Evolutionary conservation across 2,329 filamentous ascomycete species (phyloP), one percentile per base, ranked within the genome.

Genomic region (Graphilbum ipis-grandicollis): DNA sequence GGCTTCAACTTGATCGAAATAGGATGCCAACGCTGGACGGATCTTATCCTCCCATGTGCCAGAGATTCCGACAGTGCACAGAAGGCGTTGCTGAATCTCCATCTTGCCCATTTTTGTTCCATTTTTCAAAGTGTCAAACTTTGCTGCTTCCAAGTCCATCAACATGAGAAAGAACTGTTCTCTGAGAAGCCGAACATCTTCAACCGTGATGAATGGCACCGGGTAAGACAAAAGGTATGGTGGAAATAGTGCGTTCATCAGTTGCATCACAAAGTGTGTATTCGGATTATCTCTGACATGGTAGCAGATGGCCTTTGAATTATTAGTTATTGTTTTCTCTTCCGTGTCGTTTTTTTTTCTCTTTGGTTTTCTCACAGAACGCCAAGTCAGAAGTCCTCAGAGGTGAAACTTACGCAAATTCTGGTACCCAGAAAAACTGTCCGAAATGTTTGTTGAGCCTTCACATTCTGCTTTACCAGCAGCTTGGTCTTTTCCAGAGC

Each of bases 171-270:
- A 47, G 9, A 41, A 12, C 2, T 36, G 30, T 8, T 40, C 36
- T 5, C 45, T 43, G 9, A 47, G 9, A 7, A 18, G 19, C 3
- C 29, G 33, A 2, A 47, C 31, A 2, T 42, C 36, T 12, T 38
- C n/a, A 2, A 36, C 30, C 2, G 15, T 21, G 34, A 46, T 43
- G 3, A 21, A 36, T 1, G 36, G 39, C 3, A 41, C 39, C 1
- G 43, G 45, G 19, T 45, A 47, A 1, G 39, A 36, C 30, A 41
- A 23, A 14, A 43, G 37, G n/a, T 46, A 45, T 0, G 45, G 45
- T 2, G 45, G 45, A 23, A 47, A 44, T 2, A 47, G 36, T 2
- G 45, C 38, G 36, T 47, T 47, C 19, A 46, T 35, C 1, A 47
- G 33, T 31, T 44, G 41, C 29, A 46, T 32, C 5, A 44, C 22